A percentile compares a stretch with the other conserved stretches of the same genome.
These are phyloP conservation scores for Emergomyces africanus DNA, from an alignment of 2,329 filamentous ascomycete species.

Conservation along the genomic window DNA sequence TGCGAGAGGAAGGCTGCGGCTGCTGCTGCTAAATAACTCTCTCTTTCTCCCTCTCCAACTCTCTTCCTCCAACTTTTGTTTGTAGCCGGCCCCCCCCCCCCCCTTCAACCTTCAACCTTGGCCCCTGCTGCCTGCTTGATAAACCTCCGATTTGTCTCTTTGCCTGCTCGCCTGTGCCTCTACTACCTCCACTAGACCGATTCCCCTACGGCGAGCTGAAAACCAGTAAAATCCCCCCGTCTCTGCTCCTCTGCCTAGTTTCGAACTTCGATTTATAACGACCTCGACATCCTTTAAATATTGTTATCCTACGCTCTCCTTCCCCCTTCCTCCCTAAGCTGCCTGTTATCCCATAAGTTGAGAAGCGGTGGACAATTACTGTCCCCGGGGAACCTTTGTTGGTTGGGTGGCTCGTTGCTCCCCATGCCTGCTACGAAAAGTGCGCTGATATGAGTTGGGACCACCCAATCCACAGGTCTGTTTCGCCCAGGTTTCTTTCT, in stretches of 20 bases:
- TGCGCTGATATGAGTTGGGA: constrained; percentile 36
- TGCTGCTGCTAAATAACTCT: not conserved
- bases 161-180: not conserved
- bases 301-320: no score
- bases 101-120: no score
- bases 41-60: not conserved
- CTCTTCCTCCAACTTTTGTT: not conserved
- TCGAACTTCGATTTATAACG: not conserved
- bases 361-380: not conserved
- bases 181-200: not conserved
- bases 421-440: constrained; percentile 26
- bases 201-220: not conserved
- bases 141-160: not conserved
- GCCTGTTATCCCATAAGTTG: not conserved
- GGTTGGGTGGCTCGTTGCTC: constrained; percentile 17
- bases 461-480: constrained; percentile 35
- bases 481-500: constrained; percentile 13
- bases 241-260: not conserved
- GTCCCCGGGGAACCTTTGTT: constrained; percentile 14
- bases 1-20: no score
- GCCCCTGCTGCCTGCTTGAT: constrained; percentile 2
- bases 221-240: no score
- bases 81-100: not conserved
- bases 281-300: not conserved
- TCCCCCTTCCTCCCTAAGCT: no score